Evolutionary conservation across 2,329 filamentous ascomycete species (phyloP), one percentile per base, ranked within the genome.

Genomic region (Penicillium fuscoglaucum): DNA sequence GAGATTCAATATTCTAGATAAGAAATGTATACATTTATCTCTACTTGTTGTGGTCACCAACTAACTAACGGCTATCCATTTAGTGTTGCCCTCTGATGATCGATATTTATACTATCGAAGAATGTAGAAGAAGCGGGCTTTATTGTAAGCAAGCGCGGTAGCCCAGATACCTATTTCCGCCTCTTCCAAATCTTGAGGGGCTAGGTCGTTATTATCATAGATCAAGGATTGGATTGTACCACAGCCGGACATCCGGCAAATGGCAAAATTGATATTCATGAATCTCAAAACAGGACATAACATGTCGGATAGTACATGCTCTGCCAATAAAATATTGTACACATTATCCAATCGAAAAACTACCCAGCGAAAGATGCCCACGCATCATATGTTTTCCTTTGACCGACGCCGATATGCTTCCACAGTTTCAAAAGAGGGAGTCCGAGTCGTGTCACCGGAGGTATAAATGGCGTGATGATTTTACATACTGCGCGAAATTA

Each of bases 211-310:
- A 13, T 24, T 31, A n/a, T 28, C 12, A 40, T 19, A 15, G 33
- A 52, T 7, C 17, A 41, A 44, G 1, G 8, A 40, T 33, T 46
- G 39, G 9, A 50, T 55, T 28, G 12, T 50, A 45, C 37, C 52
- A 43, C 43, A 39, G 65, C 50, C 37, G 43, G 28, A 54, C 35
- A 54, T 52, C 59, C 58, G 59, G 53, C 58, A 39, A 64, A 62
- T 44, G 59, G 58, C 55, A 67, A 62, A 52, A 52, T 49, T 66
- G 57, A 58, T 66, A 67, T 66, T 66, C 64, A 63, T 66, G 59
- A 66, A 45, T 8, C 31, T 40, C 48, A 37, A 58, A 64, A 49
- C 41, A 26, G 37, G 46, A 41, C 44, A 35, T 19, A 53, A 37
- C 61, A 60, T 61, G 53, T 24, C 40, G 10, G 35, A 52, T 48